These are phyloP conservation scores for Colletotrichum sidae DNA, from an alignment of 2,329 filamentous ascomycete species.

Conservation along the genomic window DNA sequence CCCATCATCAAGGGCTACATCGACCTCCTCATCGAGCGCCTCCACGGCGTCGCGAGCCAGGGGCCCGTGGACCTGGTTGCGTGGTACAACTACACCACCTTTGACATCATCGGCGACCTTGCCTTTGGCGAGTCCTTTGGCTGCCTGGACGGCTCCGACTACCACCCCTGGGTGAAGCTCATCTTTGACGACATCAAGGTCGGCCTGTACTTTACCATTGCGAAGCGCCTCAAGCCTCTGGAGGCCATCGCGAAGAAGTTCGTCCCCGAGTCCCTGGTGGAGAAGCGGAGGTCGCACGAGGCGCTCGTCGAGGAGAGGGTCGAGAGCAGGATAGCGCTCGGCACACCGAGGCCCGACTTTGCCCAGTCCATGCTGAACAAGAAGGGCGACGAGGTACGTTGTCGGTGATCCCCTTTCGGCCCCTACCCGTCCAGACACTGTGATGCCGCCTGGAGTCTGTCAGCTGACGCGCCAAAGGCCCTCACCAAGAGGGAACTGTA, in stretches of 20 bases:
- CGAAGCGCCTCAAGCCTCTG: conserved; percentile 1
- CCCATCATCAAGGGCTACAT: conserved; percentile 50
- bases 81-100: conserved; percentile 46
- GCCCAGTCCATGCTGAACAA: conserved; percentile 37
- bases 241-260: conserved; percentile 15
- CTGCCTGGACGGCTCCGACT: conserved; percentile 40
- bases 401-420: too few relatives aligned
- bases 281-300: conserved; percentile 10
- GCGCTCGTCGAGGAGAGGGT: conserved; percentile 24
- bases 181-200: conserved; percentile 40
- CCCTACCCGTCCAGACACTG: too few relatives aligned
- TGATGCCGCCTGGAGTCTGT: neutral
- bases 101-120: conserved; percentile 47
- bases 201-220: neutral
- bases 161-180: conserved; percentile 34
- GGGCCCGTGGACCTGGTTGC: conserved; percentile 40
- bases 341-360: conserved; percentile 38
- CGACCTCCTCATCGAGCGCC: conserved; percentile 50
- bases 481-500: conserved; percentile 36
- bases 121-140: conserved; percentile 46
- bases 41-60: conserved; percentile 44
- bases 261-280: conserved; percentile 11
- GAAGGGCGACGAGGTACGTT: conserved; percentile 29
- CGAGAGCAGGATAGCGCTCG: conserved; percentile 27
- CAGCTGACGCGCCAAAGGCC: conserved; percentile 25